Evolutionary conservation across 2,329 filamentous ascomycete genomes (phyloP), one percentile per base, ranked within the genome.

Genomic region (Ascochyta fabae): DNA sequence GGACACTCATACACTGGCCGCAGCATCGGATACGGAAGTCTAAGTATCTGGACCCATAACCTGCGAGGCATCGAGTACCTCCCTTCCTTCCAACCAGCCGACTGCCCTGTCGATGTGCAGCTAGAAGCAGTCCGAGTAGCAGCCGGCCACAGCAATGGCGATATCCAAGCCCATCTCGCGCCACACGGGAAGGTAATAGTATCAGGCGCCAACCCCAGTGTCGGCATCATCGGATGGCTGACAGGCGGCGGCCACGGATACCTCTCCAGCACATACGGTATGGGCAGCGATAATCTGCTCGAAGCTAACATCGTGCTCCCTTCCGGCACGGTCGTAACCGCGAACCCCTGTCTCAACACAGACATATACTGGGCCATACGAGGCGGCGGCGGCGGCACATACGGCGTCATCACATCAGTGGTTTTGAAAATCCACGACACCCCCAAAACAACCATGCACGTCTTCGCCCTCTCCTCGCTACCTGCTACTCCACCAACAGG

Each of bases 301-400:
- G 67, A 77, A 58, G 69, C 67, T 1, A 77, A 66, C 0, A 59
- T 78, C 26, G 72, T 77, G 1, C 75, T 71, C 6, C 52, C 70
- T 0, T 23, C 24, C 4, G 62, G 66, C 0, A 56, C 64, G 3
- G 35, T 58, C 1, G 42, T 62, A 2, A 15, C 64, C 4, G 53
- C 64, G 1, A 70, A 69, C 41, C 60, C 65, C 1, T 71, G 66
- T 29, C 44, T 60, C 0, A 66, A 75, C 29, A 45, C 65, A 3
- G 61, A 71, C 3, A 56, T 79, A 1, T 80, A 80, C 62, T 79
- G 73, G 65, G 78, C 77, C 0, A 68, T 79, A 3, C 65, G 74
- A 1, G 78, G 78, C 4, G 77, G 71, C 3, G 78, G 78, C 0
- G 74, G 73, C 8, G 77, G 74, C 2, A 80, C 78, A 3, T 80